Evolutionary conservation across 2,329 filamentous ascomycete species (phyloP).

Genomic region (Clonostachys byssicola): DNA sequence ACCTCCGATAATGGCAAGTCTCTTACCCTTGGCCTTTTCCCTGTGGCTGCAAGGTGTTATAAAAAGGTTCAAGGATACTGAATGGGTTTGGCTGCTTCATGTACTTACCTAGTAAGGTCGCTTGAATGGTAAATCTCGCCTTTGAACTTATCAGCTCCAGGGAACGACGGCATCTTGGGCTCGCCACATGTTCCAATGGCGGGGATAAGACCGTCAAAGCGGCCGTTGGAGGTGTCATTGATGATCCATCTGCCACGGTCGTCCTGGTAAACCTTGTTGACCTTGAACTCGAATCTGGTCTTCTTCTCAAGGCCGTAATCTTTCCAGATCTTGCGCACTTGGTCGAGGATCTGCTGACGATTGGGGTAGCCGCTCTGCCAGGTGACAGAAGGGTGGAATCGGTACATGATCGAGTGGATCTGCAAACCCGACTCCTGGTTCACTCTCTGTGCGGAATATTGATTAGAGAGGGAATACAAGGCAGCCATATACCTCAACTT

Average conservation of each 20-base stretch:
- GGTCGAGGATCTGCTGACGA: constrained; percentile 68
- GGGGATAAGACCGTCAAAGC: constrained; percentile 75
- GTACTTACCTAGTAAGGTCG: constrained; percentile 55
- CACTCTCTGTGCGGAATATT: constrained; percentile 52
- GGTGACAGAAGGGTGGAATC: constrained; percentile 76
- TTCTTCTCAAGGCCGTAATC: constrained; percentile 66
- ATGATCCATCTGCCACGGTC: constrained; percentile 70
- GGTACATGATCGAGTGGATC: constrained; percentile 83
- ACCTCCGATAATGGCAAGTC: constrained; percentile 71
- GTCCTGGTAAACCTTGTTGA: constrained; percentile 68
- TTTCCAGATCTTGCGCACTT: constrained; percentile 71
- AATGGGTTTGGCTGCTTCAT: neutral
- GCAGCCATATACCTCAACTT: constrained; percentile 15
- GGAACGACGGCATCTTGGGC: constrained; percentile 66
- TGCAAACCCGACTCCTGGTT: constrained; percentile 81
- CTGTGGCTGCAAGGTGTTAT: constrained; percentile 21
- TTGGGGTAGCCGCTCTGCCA: constrained; percentile 76
- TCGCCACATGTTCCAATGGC: constrained; percentile 80
- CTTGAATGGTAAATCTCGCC: constrained; percentile 74
- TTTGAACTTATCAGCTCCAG: constrained; percentile 67
- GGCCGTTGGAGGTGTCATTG: constrained; percentile 65
- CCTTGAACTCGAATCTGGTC: constrained; percentile 67
- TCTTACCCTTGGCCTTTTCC: constrained; percentile 69
- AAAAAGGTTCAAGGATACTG: neutral
- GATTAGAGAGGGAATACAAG: neutral